Evolutionary conservation across 306 rosid species (phyloP), one percentile per base, ranked within the genome.

Genomic region (Trifolium pratense): DNA sequence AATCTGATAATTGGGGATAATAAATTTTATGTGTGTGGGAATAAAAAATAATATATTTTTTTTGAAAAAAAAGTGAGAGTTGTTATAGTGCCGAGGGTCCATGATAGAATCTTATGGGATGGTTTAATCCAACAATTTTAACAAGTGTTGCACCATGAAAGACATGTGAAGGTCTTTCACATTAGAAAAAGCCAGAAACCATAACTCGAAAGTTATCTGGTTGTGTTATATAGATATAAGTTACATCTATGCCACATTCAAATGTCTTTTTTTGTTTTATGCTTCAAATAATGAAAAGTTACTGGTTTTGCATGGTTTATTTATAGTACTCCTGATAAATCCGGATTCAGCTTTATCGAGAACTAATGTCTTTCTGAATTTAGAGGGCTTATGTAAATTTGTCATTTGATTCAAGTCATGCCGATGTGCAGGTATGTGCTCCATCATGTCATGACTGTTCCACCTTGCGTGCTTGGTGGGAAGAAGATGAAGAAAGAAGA

Each of bases 401-500:
- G 71, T 69, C 37, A 71, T 80, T 64, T 71, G 49, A 73, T 77
- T 51, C 31, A 40, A 59, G 51, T 48, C 59, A 3, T 3, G 66
- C 20, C 36, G 63, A 70, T 61, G 37, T 64, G 74, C 89, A 94
- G 99, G 97, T 94, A 57, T 94, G 99, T 69, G 93, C 99, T 73
- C 95, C 99, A 10, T 94, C 99, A 18, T 94, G 99, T 86, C 96
- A 94, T 75, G 99, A 94, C 83, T 87, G 94, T 80, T 90, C 97
- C 59, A 88, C 99, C 66, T 49, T 94, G 85, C 96, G 99, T 67
- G 97, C 97, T 70, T 94, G 99, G 99, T 94, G 99, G 99, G 99
- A 94, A 80, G 97, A 94, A 86, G 96, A 94, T 37, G 99, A 91
- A 60, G 99, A 91, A 23, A 88, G 99, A 85, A 81, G 99, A 43